Evolutionary conservation across 805 yeast genomes (phyloP).

Genomic region (Candida khao-thaluensis): DNA sequence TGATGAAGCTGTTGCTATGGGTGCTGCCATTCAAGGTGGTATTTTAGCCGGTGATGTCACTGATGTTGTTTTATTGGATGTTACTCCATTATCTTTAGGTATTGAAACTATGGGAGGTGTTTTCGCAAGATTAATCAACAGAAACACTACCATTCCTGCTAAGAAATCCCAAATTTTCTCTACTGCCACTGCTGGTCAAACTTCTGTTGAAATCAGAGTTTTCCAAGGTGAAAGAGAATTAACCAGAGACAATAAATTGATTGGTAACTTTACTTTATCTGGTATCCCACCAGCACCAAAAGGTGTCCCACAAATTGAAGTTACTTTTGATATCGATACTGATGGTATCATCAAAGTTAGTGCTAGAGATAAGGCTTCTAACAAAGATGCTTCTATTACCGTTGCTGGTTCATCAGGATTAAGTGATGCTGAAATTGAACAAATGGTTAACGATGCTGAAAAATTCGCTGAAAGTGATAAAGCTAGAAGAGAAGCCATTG

Average conservation of each 20-base stretch:
- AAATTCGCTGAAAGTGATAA: conserved; percentile 84
- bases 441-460: conserved; percentile 89
- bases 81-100: conserved; percentile 88
- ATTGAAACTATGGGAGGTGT: conserved; percentile 98
- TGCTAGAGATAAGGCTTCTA: conserved; percentile 90
- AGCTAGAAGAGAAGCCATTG: conserved; percentile 80
- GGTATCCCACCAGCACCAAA: conserved; percentile 96
- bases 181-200: conserved; percentile 95
- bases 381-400: conserved; percentile 91
- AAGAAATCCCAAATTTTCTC: conserved; percentile 96
- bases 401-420: conserved; percentile 96
- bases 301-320: conserved; percentile 94
- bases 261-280: conserved; percentile 92
- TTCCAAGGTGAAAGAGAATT: conserved; percentile 99
- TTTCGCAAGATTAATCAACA: conserved; percentile 85
- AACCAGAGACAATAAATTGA: conserved; percentile 95
- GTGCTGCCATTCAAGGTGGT: conserved; percentile 98
- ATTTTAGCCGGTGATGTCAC: conserved; percentile 93
- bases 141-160: conserved; percentile 96
- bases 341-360: conserved; percentile 96
- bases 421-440: conserved; percentile 85
- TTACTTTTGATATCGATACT: conserved; percentile 93
- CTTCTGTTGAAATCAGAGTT: conserved; percentile 94
- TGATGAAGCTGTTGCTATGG: conserved; percentile 91
- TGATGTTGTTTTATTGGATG: conserved; percentile 86